These are phyloP conservation scores for Tulasnella sp. DNA, from an alignment of 768 basidiomycete species.

Conservation along the genomic window DNA sequence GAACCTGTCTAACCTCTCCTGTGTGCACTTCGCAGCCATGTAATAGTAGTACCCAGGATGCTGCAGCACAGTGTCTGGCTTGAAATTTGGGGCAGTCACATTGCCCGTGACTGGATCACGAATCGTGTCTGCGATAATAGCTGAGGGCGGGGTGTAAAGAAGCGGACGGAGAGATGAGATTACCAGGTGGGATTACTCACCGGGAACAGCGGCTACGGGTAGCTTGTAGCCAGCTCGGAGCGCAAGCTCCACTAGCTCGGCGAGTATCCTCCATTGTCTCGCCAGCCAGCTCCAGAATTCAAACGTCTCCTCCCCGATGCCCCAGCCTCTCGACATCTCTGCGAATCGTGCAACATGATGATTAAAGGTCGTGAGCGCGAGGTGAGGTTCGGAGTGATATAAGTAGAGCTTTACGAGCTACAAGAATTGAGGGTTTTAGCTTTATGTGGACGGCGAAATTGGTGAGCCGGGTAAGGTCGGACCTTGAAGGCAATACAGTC, in stretches of 20 bases:
- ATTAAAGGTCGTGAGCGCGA: constrained; percentile 73
- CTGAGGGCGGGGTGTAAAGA: constrained; percentile 15
- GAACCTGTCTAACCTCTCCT: constrained; percentile 61
- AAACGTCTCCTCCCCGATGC: constrained; percentile 91
- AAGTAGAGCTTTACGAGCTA: constrained; percentile 86
- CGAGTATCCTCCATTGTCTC: constrained; percentile 81
- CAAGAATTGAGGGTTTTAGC: neutral
- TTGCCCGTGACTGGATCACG: constrained; percentile 20
- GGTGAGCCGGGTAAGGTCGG: constrained; percentile 14
- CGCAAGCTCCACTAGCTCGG: constrained; percentile 78
- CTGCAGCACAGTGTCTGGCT: constrained; percentile 74
- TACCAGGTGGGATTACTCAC: too few relatives aligned
- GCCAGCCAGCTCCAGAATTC: constrained; percentile 98
- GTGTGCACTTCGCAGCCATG: constrained; percentile 77
- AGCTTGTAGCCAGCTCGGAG: constrained; percentile 23
- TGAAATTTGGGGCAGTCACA: constrained; percentile 53
- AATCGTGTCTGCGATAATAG: neutral
- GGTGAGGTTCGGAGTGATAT: constrained; percentile 77
- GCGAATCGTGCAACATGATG: constrained; percentile 77
- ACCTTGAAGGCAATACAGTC: constrained; percentile 91
- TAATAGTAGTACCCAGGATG: constrained; percentile 92
- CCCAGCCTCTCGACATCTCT: constrained; percentile 84
- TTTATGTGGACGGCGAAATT: too few relatives aligned
- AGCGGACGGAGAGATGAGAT: too few relatives aligned
- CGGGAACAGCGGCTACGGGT: constrained; percentile 23